Evolutionary conservation across 2,329 filamentous ascomycete genomes (phyloP), one percentile per base, ranked within the genome.

Genomic region (Verticillium zaregamsianum): DNA sequence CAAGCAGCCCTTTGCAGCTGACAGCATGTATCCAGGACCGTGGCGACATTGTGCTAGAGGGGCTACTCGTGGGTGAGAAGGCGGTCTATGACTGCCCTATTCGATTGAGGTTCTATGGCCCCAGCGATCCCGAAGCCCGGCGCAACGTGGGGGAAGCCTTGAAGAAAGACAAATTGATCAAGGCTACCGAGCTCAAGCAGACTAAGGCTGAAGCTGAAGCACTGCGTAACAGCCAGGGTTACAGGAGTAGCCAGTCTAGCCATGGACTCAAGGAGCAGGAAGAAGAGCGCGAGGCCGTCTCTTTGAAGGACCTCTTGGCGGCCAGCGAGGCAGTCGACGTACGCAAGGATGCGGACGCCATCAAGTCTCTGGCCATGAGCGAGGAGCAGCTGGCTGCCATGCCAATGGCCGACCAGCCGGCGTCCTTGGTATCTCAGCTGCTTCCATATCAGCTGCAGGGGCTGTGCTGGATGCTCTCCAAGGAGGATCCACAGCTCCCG

Each of bases 401-500:
- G 86, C 89, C 90, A 0, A 85, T 86, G 79, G 90, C 89, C 2
- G 74, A 84, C 4, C 90, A 92, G 66, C 93, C 93, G 0, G 68
- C 77, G 7, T 77, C 79, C 6, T 77, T 97, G 52, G 77, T 82
- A 28, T 90, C 92, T 0, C 77, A 84, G 45, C 78, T 97, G 57
- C 80, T 96, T 62, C 89, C 91, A 1, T 95, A 96, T 73, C 93
- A 97, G 70, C 84, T 86, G 57, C 86, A 86, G 79, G 92, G 91
- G 7, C 78, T 97, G 45, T 86, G 88, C 17, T 97, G 93, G 93
- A 86, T 97, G 83, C 79, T 87, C 20, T 80, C 86, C 8, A 92
- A 91, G 68, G 93, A 97, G 72, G 85, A 82, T 15, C 91, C 92
- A 0, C 73, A 81, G 39, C 77, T 90, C 14, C 91, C 92, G 3